Conservation (phyloP, 1,139 yeast genomes). For the Pichia inconspicua region DNA sequence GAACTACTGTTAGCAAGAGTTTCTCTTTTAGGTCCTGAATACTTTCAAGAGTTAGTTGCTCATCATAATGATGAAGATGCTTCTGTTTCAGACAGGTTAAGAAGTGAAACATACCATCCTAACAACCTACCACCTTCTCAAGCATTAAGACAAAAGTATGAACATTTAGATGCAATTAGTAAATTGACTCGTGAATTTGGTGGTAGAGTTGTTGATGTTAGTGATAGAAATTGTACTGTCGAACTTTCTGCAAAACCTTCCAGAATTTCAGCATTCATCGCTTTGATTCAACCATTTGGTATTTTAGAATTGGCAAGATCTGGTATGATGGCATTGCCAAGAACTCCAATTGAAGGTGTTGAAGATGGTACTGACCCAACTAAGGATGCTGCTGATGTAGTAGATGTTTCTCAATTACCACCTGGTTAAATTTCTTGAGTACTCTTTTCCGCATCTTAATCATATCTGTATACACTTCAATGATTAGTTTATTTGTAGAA, state of each 20-base stretch:
- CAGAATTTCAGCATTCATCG: slow-evolving; percentile 77
- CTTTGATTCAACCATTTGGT: slow-evolving; percentile 90
- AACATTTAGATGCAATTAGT: slow-evolving; percentile 77
- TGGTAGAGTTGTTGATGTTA: slow-evolving; percentile 84
- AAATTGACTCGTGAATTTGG: slow-evolving; percentile 81
- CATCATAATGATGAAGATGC: slow-evolving; percentile 60
- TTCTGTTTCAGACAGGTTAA: slow-evolving; percentile 37
- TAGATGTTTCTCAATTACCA: slow-evolving; percentile 78
- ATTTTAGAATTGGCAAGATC: slow-evolving; percentile 93
- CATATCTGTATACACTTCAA: neutral
- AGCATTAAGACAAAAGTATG: slow-evolving; percentile 88
- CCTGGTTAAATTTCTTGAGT: slow-evolving; percentile 57
- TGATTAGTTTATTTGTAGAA: neutral
- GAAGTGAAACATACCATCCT: slow-evolving; percentile 68
- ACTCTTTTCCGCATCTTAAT: neutral
- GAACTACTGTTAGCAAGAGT: slow-evolving; percentile 88
- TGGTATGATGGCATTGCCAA: slow-evolving; percentile 97
- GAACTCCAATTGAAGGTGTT: slow-evolving; percentile 67
- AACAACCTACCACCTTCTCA: slow-evolving; percentile 84
- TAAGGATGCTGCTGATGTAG: slow-evolving; percentile 56
- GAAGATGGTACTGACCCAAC: slow-evolving; percentile 38
- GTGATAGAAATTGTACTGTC: slow-evolving; percentile 88
- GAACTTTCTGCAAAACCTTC: slow-evolving; percentile 93
- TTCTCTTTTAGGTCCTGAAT: slow-evolving; percentile 91
- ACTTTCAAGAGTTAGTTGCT: slow-evolving; percentile 87